These are phyloP conservation scores for Colletotrichum incanum DNA, from an alignment of 2,329 filamentous ascomycete genomes.

Conservation along the genomic window DNA sequence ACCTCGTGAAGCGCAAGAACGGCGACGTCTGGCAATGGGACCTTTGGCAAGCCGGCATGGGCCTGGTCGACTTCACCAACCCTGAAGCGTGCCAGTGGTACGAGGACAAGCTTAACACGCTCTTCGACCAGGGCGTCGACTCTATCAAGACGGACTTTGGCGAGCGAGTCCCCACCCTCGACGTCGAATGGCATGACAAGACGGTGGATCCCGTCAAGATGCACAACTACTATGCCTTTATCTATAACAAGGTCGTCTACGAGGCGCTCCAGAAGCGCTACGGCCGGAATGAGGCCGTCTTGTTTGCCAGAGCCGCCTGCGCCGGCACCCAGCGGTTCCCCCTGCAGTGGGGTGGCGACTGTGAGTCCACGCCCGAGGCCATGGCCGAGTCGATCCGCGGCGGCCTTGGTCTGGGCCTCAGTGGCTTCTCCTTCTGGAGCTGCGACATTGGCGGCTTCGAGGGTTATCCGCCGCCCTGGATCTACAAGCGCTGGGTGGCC, in stretches of 20 bases:
- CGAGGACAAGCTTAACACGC: slow-evolving; percentile 69
- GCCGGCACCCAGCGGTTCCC: slow-evolving; percentile 80
- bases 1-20: slow-evolving; percentile 78
- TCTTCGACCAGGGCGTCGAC: slow-evolving; percentile 80
- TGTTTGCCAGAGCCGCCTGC: slow-evolving; percentile 77
- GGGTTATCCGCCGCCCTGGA: slow-evolving; percentile 75
- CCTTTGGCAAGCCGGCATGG: slow-evolving; percentile 85
- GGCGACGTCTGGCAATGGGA: slow-evolving; percentile 84
- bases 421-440: slow-evolving; percentile 78
- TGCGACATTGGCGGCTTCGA: slow-evolving; percentile 83
- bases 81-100: slow-evolving; percentile 79
- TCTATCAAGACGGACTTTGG: slow-evolving; percentile 84
- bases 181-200: slow-evolving; percentile 76
- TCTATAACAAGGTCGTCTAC: slow-evolving; percentile 81
- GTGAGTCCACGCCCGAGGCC: slow-evolving; percentile 80
- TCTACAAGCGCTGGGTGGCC: slow-evolving; percentile 86
- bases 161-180: slow-evolving; percentile 77
- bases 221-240: slow-evolving; percentile 85
- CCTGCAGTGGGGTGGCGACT: slow-evolving; percentile 82
- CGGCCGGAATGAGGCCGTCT: slow-evolving; percentile 69
- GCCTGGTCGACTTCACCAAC: slow-evolving; percentile 81
- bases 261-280: slow-evolving; percentile 72
- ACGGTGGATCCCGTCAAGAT: slow-evolving; percentile 74
- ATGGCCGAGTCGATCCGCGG: slow-evolving; percentile 81
- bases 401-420: slow-evolving; percentile 74